Percentiles rank a stretch among this genome's conserved stretches.
Evolutionary conservation across 805 yeast species (phyloP).

Genomic region (Candida sithepensis): DNA sequence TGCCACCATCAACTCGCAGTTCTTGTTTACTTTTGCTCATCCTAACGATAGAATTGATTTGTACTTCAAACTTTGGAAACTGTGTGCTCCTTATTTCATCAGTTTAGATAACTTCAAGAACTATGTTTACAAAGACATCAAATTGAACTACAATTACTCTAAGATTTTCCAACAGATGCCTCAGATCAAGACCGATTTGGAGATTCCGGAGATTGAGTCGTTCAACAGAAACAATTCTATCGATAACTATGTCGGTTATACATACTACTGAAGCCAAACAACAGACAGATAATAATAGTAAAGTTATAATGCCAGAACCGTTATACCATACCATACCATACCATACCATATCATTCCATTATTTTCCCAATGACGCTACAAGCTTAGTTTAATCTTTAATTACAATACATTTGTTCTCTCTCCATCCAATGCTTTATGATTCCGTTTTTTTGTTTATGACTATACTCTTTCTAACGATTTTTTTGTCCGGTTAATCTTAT

Average conservation of each 20-base stretch:
- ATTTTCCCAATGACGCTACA: too few species aligned
- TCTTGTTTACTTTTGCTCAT: constrained; percentile 26
- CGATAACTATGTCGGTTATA: constrained; percentile 27
- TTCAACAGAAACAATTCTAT: constrained; percentile 30
- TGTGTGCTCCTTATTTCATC: constrained; percentile 45
- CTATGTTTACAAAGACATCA: constrained; percentile 42
- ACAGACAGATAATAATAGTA: background rate
- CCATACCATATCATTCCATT: too few species aligned
- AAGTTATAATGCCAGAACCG: background rate
- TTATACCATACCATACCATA: background rate
- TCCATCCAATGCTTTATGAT: too few species aligned
- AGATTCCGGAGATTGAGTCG: constrained; percentile 38
- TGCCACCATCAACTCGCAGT: constrained; percentile 55
- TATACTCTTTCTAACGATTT: too few species aligned
- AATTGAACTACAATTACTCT: constrained; percentile 38
- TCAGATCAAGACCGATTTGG: constrained; percentile 35
- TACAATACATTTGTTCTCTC: too few species aligned
- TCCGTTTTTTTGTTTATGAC: too few species aligned
- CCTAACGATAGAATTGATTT: constrained; percentile 45
- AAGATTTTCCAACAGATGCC: constrained; percentile 36
- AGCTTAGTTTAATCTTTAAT: too few species aligned
- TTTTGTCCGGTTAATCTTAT: too few species aligned
- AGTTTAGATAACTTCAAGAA: constrained; percentile 45
- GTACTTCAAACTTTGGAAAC: constrained; percentile 52
- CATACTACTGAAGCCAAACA: constrained; percentile 14